Evolutionary conservation across 148 eudicot genomes (phyloP).

Genomic region (Camellia japonica): DNA sequence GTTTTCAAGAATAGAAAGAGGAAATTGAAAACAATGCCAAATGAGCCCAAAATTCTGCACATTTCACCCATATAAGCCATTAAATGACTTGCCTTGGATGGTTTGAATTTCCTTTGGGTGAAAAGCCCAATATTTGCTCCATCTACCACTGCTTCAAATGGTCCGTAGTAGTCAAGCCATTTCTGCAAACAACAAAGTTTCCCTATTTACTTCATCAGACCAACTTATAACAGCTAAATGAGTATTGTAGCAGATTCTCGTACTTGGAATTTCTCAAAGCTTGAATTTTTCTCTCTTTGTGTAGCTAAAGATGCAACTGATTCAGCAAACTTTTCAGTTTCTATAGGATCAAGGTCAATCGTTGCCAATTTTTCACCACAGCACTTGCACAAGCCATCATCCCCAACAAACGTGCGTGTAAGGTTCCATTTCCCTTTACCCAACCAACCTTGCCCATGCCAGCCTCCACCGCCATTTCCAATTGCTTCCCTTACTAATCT

Average conservation of each 20-base stretch:
- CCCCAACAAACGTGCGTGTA: conserved; percentile 44
- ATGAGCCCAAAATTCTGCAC: neutral
- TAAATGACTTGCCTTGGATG: conserved; percentile 56
- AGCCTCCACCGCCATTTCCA: conserved; percentile 82
- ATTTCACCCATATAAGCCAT: neutral
- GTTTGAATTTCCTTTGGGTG: conserved; percentile 61
- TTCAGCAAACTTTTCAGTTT: conserved; percentile 80
- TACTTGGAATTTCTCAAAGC: conserved; percentile 92
- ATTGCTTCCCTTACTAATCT: conserved; percentile 35
- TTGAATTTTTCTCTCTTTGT: conserved; percentile 60
- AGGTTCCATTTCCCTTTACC: conserved; percentile 77
- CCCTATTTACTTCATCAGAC: conserved; percentile 19
- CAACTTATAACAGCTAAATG: neutral
- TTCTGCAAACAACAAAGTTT: conserved; percentile 42
- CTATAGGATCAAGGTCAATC: conserved; percentile 86
- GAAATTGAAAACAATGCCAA: too few relatives aligned
- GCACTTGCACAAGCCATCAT: conserved; percentile 67
- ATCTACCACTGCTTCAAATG: conserved; percentile 92
- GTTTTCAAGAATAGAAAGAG: too few relatives aligned
- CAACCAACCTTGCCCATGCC: conserved; percentile 95
- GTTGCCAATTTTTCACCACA: conserved; percentile 75
- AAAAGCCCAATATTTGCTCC: conserved; percentile 85
- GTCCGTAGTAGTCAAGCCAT: conserved; percentile 88
- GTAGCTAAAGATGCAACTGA: conserved; percentile 80
- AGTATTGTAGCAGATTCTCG: conserved; percentile 16